Evolutionary conservation across 768 basidiomycete genomes (phyloP), one percentile per base, ranked within the genome.

Genomic region (Trametes sanguinea): DNA sequence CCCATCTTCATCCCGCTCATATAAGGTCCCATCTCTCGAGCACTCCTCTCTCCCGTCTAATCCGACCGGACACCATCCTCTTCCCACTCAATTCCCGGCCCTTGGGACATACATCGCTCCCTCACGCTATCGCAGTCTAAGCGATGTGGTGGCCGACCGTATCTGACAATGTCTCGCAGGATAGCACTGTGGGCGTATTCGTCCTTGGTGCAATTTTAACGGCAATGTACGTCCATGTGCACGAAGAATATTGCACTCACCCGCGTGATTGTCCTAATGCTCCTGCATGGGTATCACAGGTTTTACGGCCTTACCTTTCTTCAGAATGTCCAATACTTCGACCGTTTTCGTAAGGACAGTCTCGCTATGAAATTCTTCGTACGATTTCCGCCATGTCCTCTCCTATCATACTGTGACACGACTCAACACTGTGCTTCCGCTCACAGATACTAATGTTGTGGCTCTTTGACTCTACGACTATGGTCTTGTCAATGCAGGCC

Each of bases 291-390:
- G 29, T 22, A n/a, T 47, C 14, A 11, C 16, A 64, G 63, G 55
- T 51, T 64, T n/a, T 64, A 64, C 40, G 63, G 63, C n/a, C 51
- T 60, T 29, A 64, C 63, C 17, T 55, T 64, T n/a, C 37, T 64
- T 14, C 63, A 64, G 44, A 60, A 44, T 44, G 37, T 64, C 3
- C 63, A 64, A 35, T 64, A 64, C 29, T 60, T 56, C 17, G 63
- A 60, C 29, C 47, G 63, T 2, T 64, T 37, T 30, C 55, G 54
- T 13, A 60, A 54, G 27, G 63, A 64, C 35, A 22, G 48, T n/a
- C 29, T 32, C 11, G 43, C 55, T 2, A 32, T 60, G 51, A 64
- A 60, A 22, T 57, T 64, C 17, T 42, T 64, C 29, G 63, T 64
- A 13, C 29, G 56, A 7, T 5, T 44, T 43, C 9, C 42, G 7